Percentiles rank a stretch among this genome's conserved stretches.
Evolutionary conservation across 2,329 filamentous ascomycete genomes (phyloP).

Genomic region (Pestalotiopsis sp.): DNA sequence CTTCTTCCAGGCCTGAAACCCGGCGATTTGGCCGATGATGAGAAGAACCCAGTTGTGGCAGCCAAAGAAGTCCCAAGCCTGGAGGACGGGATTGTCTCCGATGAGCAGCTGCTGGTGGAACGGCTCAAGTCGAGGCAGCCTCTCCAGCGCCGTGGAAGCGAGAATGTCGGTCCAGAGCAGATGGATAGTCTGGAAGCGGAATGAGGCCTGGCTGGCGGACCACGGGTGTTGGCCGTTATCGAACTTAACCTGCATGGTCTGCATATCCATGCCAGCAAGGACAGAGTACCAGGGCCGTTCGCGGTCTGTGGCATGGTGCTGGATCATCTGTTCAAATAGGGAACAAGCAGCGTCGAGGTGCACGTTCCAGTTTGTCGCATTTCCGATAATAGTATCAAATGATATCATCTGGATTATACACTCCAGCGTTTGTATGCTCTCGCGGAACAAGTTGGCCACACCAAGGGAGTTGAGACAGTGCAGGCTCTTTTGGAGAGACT

Average conservation of each 20-base stretch:
- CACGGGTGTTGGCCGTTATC: slow-evolving; percentile 34
- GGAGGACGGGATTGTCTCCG: slow-evolving; percentile 34
- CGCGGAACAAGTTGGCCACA: slow-evolving; percentile 28
- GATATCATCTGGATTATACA: slow-evolving; percentile 54
- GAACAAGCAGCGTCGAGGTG: slow-evolving; percentile 51
- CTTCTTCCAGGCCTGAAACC: slow-evolving; percentile 57
- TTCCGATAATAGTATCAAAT: slow-evolving; percentile 48
- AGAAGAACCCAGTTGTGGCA: slow-evolving; percentile 58
- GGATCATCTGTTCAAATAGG: slow-evolving; percentile 48
- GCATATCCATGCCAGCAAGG: slow-evolving; percentile 24
- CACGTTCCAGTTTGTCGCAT: slow-evolving; percentile 48
- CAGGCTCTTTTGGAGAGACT: slow-evolving; percentile 44
- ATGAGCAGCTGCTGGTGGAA: slow-evolving; percentile 41
- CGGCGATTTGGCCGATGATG: slow-evolving; percentile 53
- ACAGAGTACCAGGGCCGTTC: slow-evolving; percentile 34
- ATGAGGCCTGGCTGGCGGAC: slow-evolving; percentile 45
- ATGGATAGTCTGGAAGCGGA: slow-evolving; percentile 46
- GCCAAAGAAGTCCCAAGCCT: slow-evolving; percentile 53
- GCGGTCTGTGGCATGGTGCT: slow-evolving; percentile 21
- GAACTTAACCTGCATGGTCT: slow-evolving; percentile 11
- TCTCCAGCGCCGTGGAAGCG: slow-evolving; percentile 45
- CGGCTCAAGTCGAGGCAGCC: slow-evolving; percentile 39
- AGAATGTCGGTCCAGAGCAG: slow-evolving; percentile 51
- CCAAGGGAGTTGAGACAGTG: slow-evolving; percentile 29
- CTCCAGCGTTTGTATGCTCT: slow-evolving; percentile 44